Evolutionary conservation across 441 rosid species (phyloP).

Genomic region (Erysimum cheiri): DNA sequence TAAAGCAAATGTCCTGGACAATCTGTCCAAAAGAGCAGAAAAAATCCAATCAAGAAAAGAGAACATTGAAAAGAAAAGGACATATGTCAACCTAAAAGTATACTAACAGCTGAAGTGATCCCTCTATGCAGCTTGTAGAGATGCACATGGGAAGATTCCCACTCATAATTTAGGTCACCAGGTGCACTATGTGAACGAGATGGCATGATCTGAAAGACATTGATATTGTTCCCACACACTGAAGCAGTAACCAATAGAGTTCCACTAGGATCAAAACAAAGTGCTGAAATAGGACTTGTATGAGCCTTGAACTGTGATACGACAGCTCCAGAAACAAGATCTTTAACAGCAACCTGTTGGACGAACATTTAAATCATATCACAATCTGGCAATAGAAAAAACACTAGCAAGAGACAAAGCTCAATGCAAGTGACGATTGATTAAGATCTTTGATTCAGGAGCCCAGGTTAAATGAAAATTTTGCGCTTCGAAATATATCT

Average conservation of each 20-base stretch:
- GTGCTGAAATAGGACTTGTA: slow-evolving; percentile 96
- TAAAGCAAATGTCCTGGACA: slow-evolving; percentile 84
- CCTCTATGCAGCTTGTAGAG: slow-evolving; percentile 98
- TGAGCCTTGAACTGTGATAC: slow-evolving; percentile 93
- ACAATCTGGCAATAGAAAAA: slow-evolving; percentile 34
- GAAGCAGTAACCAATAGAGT: slow-evolving; percentile 95
- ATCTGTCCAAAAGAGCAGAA: slow-evolving; percentile 52
- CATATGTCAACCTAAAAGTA: slow-evolving; percentile 27
- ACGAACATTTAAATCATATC: slow-evolving; percentile 27
- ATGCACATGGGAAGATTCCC: slow-evolving; percentile 92
- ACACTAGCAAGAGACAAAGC: slow-evolving; percentile 31
- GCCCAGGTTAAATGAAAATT: slow-evolving; percentile 3
- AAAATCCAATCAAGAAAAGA: slow-evolving; percentile 35
- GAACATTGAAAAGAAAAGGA: slow-evolving; percentile 21
- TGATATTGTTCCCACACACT: slow-evolving; percentile 89
- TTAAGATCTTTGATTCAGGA: slow-evolving; percentile 24
- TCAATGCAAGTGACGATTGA: slow-evolving; percentile 8
- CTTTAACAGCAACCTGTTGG: slow-evolving; percentile 91
- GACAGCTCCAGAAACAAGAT: slow-evolving; percentile 82
- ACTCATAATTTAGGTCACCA: slow-evolving; percentile 64
- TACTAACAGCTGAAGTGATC: slow-evolving; percentile 87
- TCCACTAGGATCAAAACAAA: slow-evolving; percentile 97
- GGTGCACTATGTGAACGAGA: slow-evolving; percentile 61
- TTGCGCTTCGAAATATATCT: slow-evolving; percentile 16
- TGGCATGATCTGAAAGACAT: slow-evolving; percentile 91